Base-by-base conservation (phyloP, 2,329 filamentous ascomycete species). In the Cladosporium sp. region DNA sequence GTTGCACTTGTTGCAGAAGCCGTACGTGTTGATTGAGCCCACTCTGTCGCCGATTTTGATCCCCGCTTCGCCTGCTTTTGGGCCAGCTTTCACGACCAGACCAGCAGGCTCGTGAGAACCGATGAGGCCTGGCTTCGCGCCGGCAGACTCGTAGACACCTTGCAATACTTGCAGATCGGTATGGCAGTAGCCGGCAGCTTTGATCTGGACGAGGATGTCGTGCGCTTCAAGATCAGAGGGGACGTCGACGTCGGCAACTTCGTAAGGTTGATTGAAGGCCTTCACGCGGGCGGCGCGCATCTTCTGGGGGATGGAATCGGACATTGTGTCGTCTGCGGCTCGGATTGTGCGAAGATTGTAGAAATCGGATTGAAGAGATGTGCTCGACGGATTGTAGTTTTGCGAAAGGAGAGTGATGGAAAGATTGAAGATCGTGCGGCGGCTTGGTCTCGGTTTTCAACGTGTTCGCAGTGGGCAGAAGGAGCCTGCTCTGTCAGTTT, bases 231-330 rank as follows among this genome's bases (percentile, higher is more conserved):
- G 31, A n/a, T 53, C 34, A 9, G 22, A 34, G 32, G 52, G 52
- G 18, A 54, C 52, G 14, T 42, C 31, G 16, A 54, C 41, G 32
- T 49, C 46, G 18, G 38, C 40, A 40, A 54, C 45, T 49, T 54
- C 52, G 40, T 54, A 54, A 19, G 45, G 45, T 38, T 54, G 19
- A 35, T 54, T 54, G 52, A 53, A 53, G 50, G 44, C 50, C 22
- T 53, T 53, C 31, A 53, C 22, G 43, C 42, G 42, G 10, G 50
- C 50, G 33, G 42, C 50, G 50, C 50, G 50, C 50, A 53, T 53
- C 32, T 22, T 46, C 34, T 46, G 32, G n/a, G 50, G 50, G 19
- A 53, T 46, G 5, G 50, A 41, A 19, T 46, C 50, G 50, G 50
- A 33, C 50, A 53, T 53, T 1, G 18, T 46, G 49, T 18, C 41